Conservation (phyloP, 805 yeast species). For the Candida sakaeoensis region DNA sequence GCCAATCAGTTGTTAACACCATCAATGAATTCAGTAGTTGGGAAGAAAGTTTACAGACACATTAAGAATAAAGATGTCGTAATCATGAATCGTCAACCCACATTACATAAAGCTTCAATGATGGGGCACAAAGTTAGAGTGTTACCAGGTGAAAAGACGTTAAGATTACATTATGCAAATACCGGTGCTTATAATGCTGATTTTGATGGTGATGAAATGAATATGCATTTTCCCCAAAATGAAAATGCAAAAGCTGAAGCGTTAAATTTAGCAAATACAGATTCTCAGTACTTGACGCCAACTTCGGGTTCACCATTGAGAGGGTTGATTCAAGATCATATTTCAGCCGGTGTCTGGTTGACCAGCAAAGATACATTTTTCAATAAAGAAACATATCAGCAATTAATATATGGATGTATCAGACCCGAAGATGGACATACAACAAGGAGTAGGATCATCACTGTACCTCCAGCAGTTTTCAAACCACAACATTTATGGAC, state of each 20-base stretch:
- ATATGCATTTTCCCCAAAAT: slow-evolving; percentile 98
- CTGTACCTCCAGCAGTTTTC: slow-evolving; percentile 84
- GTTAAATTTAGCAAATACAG: slow-evolving; percentile 89
- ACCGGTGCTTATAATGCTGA: slow-evolving; percentile 99
- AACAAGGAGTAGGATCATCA: slow-evolving; percentile 56
- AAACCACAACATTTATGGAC: slow-evolving; percentile 95
- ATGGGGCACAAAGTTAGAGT: slow-evolving; percentile 99
- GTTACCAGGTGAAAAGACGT: slow-evolving; percentile 93
- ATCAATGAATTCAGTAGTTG: slow-evolving; percentile 56
- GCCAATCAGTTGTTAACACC: slow-evolving; percentile 96
- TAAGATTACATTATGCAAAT: slow-evolving; percentile 95
- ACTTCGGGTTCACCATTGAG: slow-evolving; percentile 98
- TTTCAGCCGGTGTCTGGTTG: slow-evolving; percentile 98
- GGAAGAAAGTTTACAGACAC: slow-evolving; percentile 93
- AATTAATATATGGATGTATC: slow-evolving; percentile 86
- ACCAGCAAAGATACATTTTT: slow-evolving; percentile 90
- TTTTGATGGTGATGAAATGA: slow-evolving; percentile 99
- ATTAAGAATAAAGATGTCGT: slow-evolving; percentile 94
- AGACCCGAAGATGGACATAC: slow-evolving; percentile 98
- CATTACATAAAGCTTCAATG: slow-evolving; percentile 98
- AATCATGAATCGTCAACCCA: slow-evolving; percentile 98
- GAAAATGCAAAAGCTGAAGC: slow-evolving; percentile 98
- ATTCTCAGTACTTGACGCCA: slow-evolving; percentile 95
- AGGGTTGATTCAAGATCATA: slow-evolving; percentile 98
- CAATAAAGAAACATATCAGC: slow-evolving; percentile 89